Evolutionary conservation across 1,139 yeast genomes (phyloP), one percentile per base, ranked within the genome.

Genomic region (Spathaspora sp.): DNA sequence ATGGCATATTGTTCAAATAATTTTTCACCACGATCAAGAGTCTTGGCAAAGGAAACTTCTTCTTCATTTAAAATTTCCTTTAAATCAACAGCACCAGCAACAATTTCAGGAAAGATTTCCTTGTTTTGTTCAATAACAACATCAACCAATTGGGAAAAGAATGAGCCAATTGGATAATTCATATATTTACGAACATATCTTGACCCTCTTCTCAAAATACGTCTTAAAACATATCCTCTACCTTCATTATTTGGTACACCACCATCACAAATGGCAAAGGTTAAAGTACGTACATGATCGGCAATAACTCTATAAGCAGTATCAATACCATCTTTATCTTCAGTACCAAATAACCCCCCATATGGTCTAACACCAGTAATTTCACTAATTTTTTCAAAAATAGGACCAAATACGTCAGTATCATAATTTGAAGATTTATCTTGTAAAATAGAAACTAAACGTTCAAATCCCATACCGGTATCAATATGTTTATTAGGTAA

Each of bases 161-260:
- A 93, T 49, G 84, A 80, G 46, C 99, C 99, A 59, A 91, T 89
- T 51, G 97, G 97, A 62, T 88, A 91, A 70, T 89, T 84, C 86
- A 93, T 85, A 74, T 93, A 90, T 73, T 93, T 93, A 70, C 98
- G 87, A 42, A 87, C 98, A 61, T 89, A 93, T 69, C 99, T 88
- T 41, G 97, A 89, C 60, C 99, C 99, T 76, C 99, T 86, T 76
- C 99, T 87, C 61, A 93, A 78, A 58, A 93, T 90, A 74, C 99
- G 86, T 74, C 99, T 86, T 63, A 93, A 75, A 37, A 93, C 99
- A 61, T 93, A 93, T 57, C 99, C 99, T 72, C 99, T 86, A 59
- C 99, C 99, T 65, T 93, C 99, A 63, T 91, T 93, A 71, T 93
- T 93, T 61, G 99, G 99, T 47, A 95, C 97, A 60, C 99, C 99